Conservation (phyloP, 1,139 yeast species). For the Geotrichum restrictum region DNA sequence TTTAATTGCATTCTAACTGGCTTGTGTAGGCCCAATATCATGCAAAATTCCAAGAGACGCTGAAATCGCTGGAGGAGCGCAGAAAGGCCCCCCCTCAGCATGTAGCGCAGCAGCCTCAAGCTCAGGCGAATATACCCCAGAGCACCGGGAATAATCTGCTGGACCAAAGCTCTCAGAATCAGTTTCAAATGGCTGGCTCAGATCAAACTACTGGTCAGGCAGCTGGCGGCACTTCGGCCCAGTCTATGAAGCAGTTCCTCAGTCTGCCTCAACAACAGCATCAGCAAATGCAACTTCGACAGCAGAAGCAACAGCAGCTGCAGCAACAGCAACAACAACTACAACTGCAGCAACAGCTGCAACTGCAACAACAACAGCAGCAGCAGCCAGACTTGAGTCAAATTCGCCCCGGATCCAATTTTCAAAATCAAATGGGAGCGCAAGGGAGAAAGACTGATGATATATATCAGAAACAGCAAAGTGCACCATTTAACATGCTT, state of each 20-base stretch:
- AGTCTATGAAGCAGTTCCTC: not conserved
- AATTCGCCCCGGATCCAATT: slow-evolving; percentile 23
- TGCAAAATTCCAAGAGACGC: slow-evolving; percentile 4
- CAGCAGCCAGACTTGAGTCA: slow-evolving; percentile 25
- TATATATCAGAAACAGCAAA: slow-evolving; percentile 19
- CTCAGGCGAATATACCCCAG: not conserved
- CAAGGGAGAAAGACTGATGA: slow-evolving; percentile 28
- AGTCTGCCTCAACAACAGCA: slow-evolving; percentile 25
- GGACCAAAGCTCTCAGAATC: not conserved
- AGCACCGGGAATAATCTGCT: not conserved
- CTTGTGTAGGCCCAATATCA: slow-evolving; percentile 4
- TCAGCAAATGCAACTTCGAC: slow-evolving; percentile 29
- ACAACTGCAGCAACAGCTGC: slow-evolving; percentile 29
- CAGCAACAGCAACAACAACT: not conserved
- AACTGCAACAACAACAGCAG: slow-evolving; percentile 23
- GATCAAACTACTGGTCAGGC: not conserved
- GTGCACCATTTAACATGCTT: slow-evolving; percentile 8
- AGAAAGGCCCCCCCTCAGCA: not conserved
- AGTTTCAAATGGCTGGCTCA: not conserved
- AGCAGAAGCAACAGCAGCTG: slow-evolving; percentile 22
- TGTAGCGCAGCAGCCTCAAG: not conserved
- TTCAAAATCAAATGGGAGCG: slow-evolving; percentile 41
- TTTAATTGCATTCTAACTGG: not conserved
- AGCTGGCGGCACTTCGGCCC: not conserved
- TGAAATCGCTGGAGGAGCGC: slow-evolving; percentile 3